Conservation (phyloP, 2,329 filamentous ascomycete species). For the Pseudogymnoascus verrucosus region DNA sequence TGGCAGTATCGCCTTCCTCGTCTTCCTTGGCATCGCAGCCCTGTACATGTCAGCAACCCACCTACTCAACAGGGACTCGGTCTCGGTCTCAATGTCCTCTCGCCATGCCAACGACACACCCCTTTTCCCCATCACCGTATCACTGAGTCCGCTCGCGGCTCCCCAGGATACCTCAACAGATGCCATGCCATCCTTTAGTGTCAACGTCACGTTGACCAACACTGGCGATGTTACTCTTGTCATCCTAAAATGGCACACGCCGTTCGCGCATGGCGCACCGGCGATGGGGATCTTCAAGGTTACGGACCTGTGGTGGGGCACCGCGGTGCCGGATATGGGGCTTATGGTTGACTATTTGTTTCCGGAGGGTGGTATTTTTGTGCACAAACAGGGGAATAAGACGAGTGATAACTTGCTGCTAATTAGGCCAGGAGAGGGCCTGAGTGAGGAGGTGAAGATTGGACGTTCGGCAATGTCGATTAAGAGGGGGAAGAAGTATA, state of each 20-base stretch:
- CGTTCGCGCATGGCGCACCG: constrained; percentile 29
- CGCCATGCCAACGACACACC: not conserved
- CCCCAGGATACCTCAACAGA: not conserved
- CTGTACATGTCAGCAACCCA: not conserved
- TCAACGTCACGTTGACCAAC: constrained; percentile 22
- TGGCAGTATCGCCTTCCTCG: not conserved
- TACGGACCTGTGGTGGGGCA: constrained; percentile 10
- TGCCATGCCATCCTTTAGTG: constrained; percentile 6
- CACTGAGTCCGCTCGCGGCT: not conserved
- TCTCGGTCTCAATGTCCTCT: not conserved
- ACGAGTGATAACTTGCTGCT: not conserved
- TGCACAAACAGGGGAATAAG: not conserved
- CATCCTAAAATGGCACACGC: constrained; percentile 31
- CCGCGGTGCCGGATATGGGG: not conserved
- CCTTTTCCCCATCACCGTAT: not conserved
- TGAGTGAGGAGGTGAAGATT: constrained; percentile 20
- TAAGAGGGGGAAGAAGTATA: constrained; percentile 27
- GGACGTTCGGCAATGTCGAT: constrained; percentile 25
- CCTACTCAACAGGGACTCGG: not conserved
- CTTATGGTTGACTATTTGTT: not conserved
- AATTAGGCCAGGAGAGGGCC: constrained; percentile 16
- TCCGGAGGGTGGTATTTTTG: not conserved
- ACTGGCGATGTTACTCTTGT: constrained; percentile 24
- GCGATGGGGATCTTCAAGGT: constrained; percentile 28
- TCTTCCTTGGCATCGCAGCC: not conserved